Conservation (phyloP, 192 early-diverging fungal genomes). For the Dissophora globulifera region DNA sequence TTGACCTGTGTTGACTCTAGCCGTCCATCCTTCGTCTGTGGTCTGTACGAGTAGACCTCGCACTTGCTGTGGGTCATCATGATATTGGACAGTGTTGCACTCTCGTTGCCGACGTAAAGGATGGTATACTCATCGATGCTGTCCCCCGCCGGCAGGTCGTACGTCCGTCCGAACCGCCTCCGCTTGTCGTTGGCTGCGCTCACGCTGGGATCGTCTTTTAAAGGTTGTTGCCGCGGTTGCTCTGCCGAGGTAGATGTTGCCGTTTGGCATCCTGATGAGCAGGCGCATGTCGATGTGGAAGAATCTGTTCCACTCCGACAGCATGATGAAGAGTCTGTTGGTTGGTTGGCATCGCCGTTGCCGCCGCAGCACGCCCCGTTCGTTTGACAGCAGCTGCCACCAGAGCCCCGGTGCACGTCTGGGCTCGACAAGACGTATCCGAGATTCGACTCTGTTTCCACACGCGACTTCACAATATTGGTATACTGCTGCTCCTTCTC, state of each 20-base stretch:
- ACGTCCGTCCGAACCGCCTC: constrained; percentile 61
- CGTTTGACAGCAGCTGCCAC: constrained; percentile 9
- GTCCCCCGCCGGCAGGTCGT: constrained; percentile 58
- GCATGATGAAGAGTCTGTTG: constrained; percentile 2
- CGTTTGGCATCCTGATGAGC: constrained; percentile 2
- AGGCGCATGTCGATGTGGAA: not conserved
- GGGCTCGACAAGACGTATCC: constrained; percentile 26
- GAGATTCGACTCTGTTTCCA: constrained; percentile 57
- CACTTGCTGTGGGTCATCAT: constrained; percentile 80
- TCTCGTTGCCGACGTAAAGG: constrained; percentile 88
- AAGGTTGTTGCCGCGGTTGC: constrained; percentile 18
- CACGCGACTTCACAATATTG: constrained; percentile 55
- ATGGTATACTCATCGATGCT: constrained; percentile 73
- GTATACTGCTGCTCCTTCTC: constrained; percentile 26
- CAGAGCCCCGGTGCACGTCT: not conserved
- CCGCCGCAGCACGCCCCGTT: not conserved
- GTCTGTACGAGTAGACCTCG: constrained; percentile 75
- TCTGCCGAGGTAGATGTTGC: not conserved
- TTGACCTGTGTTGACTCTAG: constrained; percentile 69
- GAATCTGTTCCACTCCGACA: constrained; percentile 5
- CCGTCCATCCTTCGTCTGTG: constrained; percentile 61
- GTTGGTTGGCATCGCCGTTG: constrained; percentile 3
- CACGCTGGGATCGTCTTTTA: not conserved
- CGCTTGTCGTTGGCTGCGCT: constrained; percentile 16
- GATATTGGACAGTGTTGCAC: constrained; percentile 86